Conservation (phyloP, 2,329 filamentous ascomycete genomes). For the Sporothrix brasiliensis region DNA sequence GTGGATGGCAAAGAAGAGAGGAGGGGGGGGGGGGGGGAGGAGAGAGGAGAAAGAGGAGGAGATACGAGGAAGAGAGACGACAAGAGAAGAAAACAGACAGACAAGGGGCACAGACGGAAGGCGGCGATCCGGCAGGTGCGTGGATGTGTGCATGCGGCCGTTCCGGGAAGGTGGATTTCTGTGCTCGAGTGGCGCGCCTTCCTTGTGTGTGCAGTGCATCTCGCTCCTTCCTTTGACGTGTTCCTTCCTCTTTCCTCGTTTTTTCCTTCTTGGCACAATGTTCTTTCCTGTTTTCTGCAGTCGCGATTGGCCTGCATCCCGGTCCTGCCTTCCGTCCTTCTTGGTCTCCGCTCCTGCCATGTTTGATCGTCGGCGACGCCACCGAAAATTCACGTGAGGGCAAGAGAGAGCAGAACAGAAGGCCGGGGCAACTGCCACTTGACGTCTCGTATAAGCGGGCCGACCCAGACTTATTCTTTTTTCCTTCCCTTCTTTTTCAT, state of each 20-base stretch:
- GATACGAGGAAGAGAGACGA: too few species aligned
- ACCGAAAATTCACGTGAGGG: neutral
- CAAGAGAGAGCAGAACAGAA: too few species aligned
- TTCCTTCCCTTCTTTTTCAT: neutral
- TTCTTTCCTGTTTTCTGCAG: constrained; percentile 6
- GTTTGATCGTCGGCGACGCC: constrained; percentile 18
- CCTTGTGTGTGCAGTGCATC: neutral
- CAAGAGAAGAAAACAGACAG: neutral
- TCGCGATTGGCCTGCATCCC: neutral
- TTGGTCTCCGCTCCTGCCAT: constrained; percentile 12
- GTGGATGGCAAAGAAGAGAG: too few species aligned
- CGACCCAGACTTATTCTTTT: neutral
- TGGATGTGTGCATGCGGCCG: neutral
- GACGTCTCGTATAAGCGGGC: constrained; percentile 13
- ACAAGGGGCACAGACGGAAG: constrained; percentile 8
- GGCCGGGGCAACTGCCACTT: neutral
- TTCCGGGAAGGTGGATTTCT: constrained; percentile 14
- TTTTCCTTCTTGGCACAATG: neutral
- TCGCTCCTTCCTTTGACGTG: neutral
- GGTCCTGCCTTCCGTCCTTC: neutral
- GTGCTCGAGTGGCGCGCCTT: neutral
- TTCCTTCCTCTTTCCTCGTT: neutral
- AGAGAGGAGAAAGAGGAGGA: neutral
- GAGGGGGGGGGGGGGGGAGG: neutral
- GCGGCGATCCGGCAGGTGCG: constrained; percentile 11